phyloP scores from a whole-genome alignment of 2,329 filamentous ascomycete species.

The Trichoderma arundinaceum region DNA sequence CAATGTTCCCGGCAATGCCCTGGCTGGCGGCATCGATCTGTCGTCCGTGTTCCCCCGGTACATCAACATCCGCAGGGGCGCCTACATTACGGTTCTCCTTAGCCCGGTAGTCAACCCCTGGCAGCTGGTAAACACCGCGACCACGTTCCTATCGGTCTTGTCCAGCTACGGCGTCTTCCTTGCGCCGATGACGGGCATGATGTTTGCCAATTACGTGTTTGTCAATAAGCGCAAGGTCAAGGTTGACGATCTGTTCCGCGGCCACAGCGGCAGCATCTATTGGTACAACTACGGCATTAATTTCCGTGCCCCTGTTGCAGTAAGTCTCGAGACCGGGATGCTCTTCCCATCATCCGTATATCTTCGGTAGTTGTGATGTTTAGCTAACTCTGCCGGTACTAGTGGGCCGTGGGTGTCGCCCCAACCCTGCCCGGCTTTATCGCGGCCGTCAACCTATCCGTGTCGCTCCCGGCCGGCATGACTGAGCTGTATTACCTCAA shows the following conservation, averaged over 20 bases:
- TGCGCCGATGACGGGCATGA: constrained; percentile 49
- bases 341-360: no score
- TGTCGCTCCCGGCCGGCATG: constrained; percentile 45
- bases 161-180: constrained; percentile 48
- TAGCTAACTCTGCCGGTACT: not conserved
- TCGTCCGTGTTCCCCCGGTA: constrained; percentile 46
- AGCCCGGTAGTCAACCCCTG: constrained; percentile 48
- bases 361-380: not conserved
- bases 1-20: constrained; percentile 47
- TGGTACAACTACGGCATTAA: constrained; percentile 50
- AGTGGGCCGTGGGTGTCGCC: constrained; percentile 49
- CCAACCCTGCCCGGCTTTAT: constrained; percentile 53
- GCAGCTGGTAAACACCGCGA: constrained; percentile 47
- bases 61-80: constrained; percentile 48
- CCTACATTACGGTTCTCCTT: constrained; percentile 46
- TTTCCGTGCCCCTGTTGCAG: constrained; percentile 49
- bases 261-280: constrained; percentile 44
- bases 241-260: constrained; percentile 45
- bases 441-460: constrained; percentile 45
- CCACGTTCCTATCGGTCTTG: constrained; percentile 46
- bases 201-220: constrained; percentile 46
- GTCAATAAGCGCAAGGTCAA: constrained; percentile 45
- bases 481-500: constrained; percentile 49
- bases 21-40: constrained; percentile 49
- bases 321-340: constrained; percentile 37